Conservation (phyloP, 805 yeast species). For the Ogataea saltuana region DNA sequence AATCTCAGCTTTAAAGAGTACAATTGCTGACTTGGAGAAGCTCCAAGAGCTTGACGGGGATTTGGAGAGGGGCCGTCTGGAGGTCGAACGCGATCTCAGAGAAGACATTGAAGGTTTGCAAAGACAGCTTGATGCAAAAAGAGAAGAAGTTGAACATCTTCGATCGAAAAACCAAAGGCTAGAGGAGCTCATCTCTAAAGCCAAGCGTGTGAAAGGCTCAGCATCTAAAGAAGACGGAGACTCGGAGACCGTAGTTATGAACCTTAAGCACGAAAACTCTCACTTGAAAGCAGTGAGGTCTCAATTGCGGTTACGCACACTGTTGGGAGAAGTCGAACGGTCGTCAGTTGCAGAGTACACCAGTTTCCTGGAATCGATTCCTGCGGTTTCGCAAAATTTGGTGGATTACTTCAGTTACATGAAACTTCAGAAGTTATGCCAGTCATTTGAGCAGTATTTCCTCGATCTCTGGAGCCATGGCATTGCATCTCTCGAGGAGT, state of each 20-base stretch:
- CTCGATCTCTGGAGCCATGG: neutral
- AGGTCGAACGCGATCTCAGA: conserved; percentile 45
- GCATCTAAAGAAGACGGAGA: conserved; percentile 1
- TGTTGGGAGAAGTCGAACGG: conserved; percentile 14
- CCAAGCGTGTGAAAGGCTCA: neutral
- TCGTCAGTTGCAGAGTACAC: conserved; percentile 13
- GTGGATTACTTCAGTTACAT: conserved; percentile 11
- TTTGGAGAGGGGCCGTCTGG: conserved; percentile 46
- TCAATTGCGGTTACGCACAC: conserved; percentile 11
- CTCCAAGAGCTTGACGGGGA: conserved; percentile 51
- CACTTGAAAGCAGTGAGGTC: conserved; percentile 14
- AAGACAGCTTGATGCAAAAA: conserved; percentile 16
- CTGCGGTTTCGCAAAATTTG: conserved; percentile 2
- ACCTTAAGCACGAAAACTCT: conserved; percentile 22
- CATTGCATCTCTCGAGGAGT: conserved; percentile 11
- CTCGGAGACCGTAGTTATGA: conserved; percentile 5
- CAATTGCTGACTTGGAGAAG: conserved; percentile 49
- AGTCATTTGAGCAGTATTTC: conserved; percentile 8
- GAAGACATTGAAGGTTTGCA: conserved; percentile 37
- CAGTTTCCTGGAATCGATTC: conserved; percentile 1
- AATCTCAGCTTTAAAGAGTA: conserved; percentile 36
- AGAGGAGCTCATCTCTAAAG: conserved; percentile 28
- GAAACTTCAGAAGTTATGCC: conserved; percentile 13
- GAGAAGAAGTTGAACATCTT: conserved; percentile 24
- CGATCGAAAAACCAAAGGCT: conserved; percentile 35